Base-by-base conservation (phyloP, 495 filamentous ascomycete genomes). In the Talaromyces liani region DNA sequence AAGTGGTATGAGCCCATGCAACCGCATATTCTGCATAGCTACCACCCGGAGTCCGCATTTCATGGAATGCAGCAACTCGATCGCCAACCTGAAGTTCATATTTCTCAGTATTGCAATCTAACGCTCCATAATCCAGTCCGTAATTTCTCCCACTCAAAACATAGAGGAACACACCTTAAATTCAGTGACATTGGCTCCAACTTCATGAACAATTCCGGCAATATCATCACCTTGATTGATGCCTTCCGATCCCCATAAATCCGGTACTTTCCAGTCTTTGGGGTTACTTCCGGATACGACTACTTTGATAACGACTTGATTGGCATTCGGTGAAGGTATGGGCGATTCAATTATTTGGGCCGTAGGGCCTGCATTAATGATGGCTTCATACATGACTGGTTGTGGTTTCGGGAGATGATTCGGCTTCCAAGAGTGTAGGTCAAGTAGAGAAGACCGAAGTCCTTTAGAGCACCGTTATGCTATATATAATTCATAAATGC, bases 1-100 rank as follows among this genome's bases (percentile, higher is more conserved):
- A 91, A 0, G 88, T 91, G 0, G 87, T 85, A 67, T 87, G 80
- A 47, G 77, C 75, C 80, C 78, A 85, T 4, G 82, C 81, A 33
- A 91, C 64, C 9, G 86, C 85, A 70, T 91, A 92, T 65, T 91
- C 87, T 25, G 89, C 89, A 68, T 81, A 92, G 63, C 77, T 81
- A 22, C 89, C 89, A 16, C 74, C 72, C 1, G 82, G 77, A 2
- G 69, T 77, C 20, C 67, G 60, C 78, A 85, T 83, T 69, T 88
- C 75, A 68, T 91, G 88, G 71, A 91, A 91, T 3, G 84, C 86
- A n/a, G 80, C 85, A 7, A 92, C 89, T 31, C 87, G 79, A 69
- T 91, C 88, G 31, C 89, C 88, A 1, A 75, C 73, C 65, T n/a
- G n/a, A n/a, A n/a, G n/a, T n/a, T n/a, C n/a, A n/a, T n/a, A n/a